Base-by-base conservation (phyloP, 805 yeast species). In the Starmerella etchellsii region DNA sequence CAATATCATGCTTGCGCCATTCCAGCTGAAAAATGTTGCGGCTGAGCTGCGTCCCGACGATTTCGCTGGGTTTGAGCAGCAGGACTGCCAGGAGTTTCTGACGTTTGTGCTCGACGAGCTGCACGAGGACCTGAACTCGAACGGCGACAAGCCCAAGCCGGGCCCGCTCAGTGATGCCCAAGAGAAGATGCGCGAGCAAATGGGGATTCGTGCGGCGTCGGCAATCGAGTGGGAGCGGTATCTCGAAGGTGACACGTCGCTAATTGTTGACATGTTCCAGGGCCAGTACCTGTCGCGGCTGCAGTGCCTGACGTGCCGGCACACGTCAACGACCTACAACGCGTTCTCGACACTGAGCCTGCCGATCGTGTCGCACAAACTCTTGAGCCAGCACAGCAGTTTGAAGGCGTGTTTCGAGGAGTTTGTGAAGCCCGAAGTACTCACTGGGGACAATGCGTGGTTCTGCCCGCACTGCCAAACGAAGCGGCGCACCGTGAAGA, bases 191-290 rank as follows among this genome's bases (percentile, higher is more conserved):
- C 66, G 95, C 33, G 97, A 87, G 55, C 60, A 61, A 22, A 60
- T 83, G 53, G 80, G 93, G 0, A 68, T 84, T 2, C 67, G 95
- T 42, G 65, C 81, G 21, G 95, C 94, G 0, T 77, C 94, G 0
- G 73, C 91, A 0, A 73, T 84, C 37, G 95, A 87, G 56, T 87
- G 97, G 97, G 94, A 82, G 54, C 65, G 93, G 42, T 84, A 84
- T 56, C 63, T 83, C 41, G 76, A 75, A 43, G 70, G 81, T 18
- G 84, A 87, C 55, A 76, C 78, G 48, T 83, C 95, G 30, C 68
- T 78, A 1, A 70, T 87, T 20, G 91, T 81, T 2, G 87, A 81
- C 50, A 69, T 74, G 38, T 83, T 83, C 57, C 94, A 83, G 56
- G 97, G 96, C 1, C 96, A 87, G 59, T 81, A 78, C 53, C 69